Conservation (phyloP, 2,329 filamentous ascomycete genomes). For the Raffaelea arxii region DNA sequence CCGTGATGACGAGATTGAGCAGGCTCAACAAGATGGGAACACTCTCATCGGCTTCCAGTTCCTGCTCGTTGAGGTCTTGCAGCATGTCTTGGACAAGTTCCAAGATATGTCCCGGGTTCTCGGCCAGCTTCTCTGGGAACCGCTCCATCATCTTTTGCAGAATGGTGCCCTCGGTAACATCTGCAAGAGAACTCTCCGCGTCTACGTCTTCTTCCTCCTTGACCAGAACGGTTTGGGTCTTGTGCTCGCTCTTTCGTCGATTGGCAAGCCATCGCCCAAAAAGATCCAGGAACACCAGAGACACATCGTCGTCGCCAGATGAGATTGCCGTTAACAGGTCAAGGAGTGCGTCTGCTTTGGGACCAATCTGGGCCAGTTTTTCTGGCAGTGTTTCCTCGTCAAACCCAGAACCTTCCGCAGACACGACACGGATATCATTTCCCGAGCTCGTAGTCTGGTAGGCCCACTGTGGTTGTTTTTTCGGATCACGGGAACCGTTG, state of each 20-base stretch:
- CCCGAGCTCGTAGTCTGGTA: constrained; percentile 34
- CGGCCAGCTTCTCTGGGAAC: constrained; percentile 53
- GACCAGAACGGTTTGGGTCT: constrained; percentile 14
- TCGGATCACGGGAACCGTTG: constrained; percentile 31
- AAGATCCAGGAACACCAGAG: constrained; percentile 49
- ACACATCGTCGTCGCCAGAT: constrained; percentile 46
- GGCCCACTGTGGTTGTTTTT: constrained; percentile 34
- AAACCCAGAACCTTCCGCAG: constrained; percentile 12
- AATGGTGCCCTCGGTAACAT: constrained; percentile 49
- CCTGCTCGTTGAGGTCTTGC: constrained; percentile 26
- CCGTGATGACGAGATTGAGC: constrained; percentile 49
- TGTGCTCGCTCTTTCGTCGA: constrained; percentile 11
- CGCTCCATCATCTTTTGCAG: constrained; percentile 56
- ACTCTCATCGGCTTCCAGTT: constrained; percentile 31
- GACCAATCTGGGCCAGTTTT: constrained; percentile 28
- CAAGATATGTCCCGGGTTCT: constrained; percentile 54
- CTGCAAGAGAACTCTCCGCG: constrained; percentile 30
- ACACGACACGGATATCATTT: constrained; percentile 42
- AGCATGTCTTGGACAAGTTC: constrained; percentile 55
- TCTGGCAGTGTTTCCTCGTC: constrained; percentile 18
- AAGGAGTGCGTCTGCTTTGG: constrained; percentile 37
- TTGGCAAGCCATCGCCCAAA: constrained; percentile 46
- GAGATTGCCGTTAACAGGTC: constrained; percentile 37
- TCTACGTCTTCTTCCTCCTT: constrained; percentile 17
- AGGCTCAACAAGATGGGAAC: constrained; percentile 48